Conservation (phyloP, 805 yeast species). For the Candida arabinofermentans region DNA sequence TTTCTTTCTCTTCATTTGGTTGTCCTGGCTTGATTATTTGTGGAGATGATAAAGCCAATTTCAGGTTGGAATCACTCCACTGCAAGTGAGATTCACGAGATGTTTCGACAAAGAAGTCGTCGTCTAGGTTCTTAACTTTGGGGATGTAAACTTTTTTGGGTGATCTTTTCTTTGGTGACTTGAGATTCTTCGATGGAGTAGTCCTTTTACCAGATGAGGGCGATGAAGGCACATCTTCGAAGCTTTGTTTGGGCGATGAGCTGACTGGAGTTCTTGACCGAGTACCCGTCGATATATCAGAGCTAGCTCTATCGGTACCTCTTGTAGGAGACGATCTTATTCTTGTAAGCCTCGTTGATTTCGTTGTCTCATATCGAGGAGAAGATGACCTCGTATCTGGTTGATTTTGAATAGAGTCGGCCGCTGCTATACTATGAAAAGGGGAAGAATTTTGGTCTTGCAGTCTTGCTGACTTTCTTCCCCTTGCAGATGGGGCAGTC, state of each 20-base stretch:
- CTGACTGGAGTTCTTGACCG: not conserved
- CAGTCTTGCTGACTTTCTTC: too few relatives aligned
- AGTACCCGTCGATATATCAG: too few relatives aligned
- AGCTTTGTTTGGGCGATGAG: not conserved
- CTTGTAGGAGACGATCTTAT: too few relatives aligned
- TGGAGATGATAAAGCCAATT: not conserved
- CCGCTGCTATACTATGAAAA: too few relatives aligned
- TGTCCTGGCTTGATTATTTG: not conserved
- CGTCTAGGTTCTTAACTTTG: constrained; percentile 10
- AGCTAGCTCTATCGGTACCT: too few relatives aligned
- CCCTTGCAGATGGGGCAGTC: too few relatives aligned
- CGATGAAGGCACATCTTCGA: not conserved
- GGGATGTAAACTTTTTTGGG: constrained; percentile 16
- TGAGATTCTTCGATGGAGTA: not conserved
- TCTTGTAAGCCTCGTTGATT: too few relatives aligned
- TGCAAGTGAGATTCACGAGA: constrained; percentile 9
- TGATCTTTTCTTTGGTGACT: constrained; percentile 2
- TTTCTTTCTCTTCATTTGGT: not conserved
- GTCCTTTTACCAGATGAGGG: not conserved
- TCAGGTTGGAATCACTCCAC: constrained; percentile 10
- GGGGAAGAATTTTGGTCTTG: too few relatives aligned
- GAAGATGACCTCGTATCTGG: too few relatives aligned
- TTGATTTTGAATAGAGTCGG: too few relatives aligned
- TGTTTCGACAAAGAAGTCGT: constrained; percentile 17
- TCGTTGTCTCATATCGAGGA: too few relatives aligned